phyloP scores from a whole-genome alignment of 2,329 filamentous ascomycete species.

The Domatiomyces catenatus region DNA sequence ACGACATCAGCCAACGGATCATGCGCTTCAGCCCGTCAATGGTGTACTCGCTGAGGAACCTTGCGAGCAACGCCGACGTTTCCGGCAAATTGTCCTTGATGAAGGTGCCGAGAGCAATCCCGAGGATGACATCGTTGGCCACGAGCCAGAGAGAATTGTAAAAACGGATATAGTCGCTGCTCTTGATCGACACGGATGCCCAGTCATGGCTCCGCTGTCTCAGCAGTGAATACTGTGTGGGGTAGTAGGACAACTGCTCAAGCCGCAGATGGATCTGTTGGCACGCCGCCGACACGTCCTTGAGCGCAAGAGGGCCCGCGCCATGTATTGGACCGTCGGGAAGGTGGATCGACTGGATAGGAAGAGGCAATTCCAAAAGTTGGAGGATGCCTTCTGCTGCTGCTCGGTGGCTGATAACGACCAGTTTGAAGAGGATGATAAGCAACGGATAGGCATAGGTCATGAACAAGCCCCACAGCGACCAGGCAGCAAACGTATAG shows the following conservation, averaged over 20 bases:
- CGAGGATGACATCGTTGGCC: conserved; percentile 96
- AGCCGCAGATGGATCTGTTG: conserved; percentile 95
- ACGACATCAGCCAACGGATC: conserved; percentile 91
- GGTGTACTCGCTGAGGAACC: conserved; percentile 63
- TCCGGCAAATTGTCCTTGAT: conserved; percentile 87
- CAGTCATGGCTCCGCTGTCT: conserved; percentile 81
- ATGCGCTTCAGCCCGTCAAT: conserved; percentile 76
- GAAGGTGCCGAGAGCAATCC: conserved; percentile 87
- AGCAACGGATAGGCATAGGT: conserved; percentile 66
- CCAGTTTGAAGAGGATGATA: conserved; percentile 56
- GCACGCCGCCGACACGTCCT: conserved; percentile 89
- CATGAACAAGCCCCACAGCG: conserved; percentile 52
- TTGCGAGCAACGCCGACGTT: conserved; percentile 66
- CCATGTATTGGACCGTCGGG: conserved; percentile 24
- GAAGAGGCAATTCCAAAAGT: conserved; percentile 63
- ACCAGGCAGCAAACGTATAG: conserved; percentile 16
- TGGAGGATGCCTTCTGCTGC: conserved; percentile 64
- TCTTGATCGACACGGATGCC: conserved; percentile 87
- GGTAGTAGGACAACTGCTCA: conserved; percentile 98
- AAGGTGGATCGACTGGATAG: conserved; percentile 9
- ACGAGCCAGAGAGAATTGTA: conserved; percentile 98
- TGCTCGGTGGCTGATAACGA: conserved; percentile 63
- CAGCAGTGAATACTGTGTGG: conserved; percentile 84
- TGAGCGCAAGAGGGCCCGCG: conserved; percentile 67
- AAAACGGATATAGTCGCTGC: conserved; percentile 96